Base-by-base conservation (phyloP, 805 yeast species). In the Candida corydali region DNA sequence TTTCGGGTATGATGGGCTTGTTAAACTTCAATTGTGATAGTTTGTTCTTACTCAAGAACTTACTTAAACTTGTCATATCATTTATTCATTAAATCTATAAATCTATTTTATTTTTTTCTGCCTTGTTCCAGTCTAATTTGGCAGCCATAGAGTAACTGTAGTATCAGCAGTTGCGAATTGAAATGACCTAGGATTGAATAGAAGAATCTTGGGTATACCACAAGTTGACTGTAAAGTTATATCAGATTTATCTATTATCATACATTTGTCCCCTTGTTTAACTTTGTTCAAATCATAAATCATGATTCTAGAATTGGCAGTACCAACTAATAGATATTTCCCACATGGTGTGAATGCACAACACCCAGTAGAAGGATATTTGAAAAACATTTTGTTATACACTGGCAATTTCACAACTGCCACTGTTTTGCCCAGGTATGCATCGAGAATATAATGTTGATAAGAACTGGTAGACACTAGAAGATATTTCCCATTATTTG, bases 401-500 rank as follows among this genome's bases (percentile, higher is more conserved):
- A 30, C 34, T 11, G 28, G 34, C n/a, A 46, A 44, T 25, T 39
- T 42, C 17, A 62, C 38, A 3, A 45, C 51, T 6, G 69, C 55
- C 62, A 41, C 71, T 4, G 69, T 51, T 8, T 67, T 57, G 14
- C 93, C 93, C 48, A 68, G 70, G 44, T 79, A 81, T 0, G 95
- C 81, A 51, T 88, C 94, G 20, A 80, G 52, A 1, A 88, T 59
- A 36, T 80, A 64, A 52, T 83, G 88, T 26, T 57, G 61, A 29
- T 61, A 57, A 3, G 77, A 72, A 19, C 71, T 71, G 4, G 80
- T 73, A 4, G 77, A 73, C 2, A 87, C 56, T 7, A 86, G 59
- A 6, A 89, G 44, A 41, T 68, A 63, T 48, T 79, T 80, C 17
- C 89, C 89, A 51, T 79, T 80, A 51, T 86, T 86, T 9, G 94